Evolutionary conservation across 2,329 filamentous ascomycete genomes (phyloP), one percentile per base, ranked within the genome.

Genomic region (Talaromyces sp.): DNA sequence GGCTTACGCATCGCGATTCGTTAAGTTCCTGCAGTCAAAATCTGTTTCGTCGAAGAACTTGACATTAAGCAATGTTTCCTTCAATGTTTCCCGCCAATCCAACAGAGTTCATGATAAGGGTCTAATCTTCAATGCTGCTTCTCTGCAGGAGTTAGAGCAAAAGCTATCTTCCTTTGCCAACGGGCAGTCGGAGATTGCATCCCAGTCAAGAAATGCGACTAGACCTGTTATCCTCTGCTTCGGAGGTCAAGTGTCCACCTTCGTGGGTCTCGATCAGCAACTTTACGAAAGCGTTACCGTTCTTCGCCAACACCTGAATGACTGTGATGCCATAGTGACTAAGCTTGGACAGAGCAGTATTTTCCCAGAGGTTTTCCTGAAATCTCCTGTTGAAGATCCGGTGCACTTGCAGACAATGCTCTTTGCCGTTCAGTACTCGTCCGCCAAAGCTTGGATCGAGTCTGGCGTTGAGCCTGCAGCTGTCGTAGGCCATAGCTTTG

Each of bases 401-500:
- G 27, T 31, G 27, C 27, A 31, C 27, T 31, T 31, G 27, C 27
- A 31, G 27, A 31, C 27, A 31, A 31, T 70, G 70, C 66, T 79
- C 0, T 80, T 81, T 41, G 70, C 78, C 0, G 60, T 76, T 8
- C 78, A 81, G 57, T 79, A 79, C 58, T 66, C 79, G 0, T 74
- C 69, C 39, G 77, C 78, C 1, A 72, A 67, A 56, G 57, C 67
- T 2, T 81, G 79, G 79, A 71, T 79, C 3, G 75, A 79, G n/a
- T 71, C 68, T 11, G 79, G 79, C 0, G 50, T 80, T 1, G 60
- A 75, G 27, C 67, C 76, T 6, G 70, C 67, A 4, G 70, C 73
- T 0, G 31, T 81, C 2, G 65, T 81, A 3, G 79, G 79, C 0
- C 77, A 80, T 63, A 77, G 75, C 63, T 74, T 80, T 64, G 78